A percentile compares a stretch with the other conserved stretches of the same genome.
These are phyloP conservation scores for Agroathelia rolfsii DNA, from an alignment of 1,284 basidiomycete genomes.

Conservation along the genomic window DNA sequence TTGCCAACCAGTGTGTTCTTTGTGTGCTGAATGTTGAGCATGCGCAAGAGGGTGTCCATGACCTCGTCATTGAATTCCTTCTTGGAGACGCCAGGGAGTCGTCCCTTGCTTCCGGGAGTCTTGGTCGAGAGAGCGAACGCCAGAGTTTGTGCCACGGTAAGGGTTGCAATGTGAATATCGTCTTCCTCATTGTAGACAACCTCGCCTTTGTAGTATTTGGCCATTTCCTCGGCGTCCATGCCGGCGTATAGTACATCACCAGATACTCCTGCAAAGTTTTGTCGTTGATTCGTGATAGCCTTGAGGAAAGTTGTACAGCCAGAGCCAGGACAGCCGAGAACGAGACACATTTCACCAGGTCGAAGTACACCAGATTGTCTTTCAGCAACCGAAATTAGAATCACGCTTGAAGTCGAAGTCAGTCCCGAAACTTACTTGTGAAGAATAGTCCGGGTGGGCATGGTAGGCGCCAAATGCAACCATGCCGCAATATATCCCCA, in stretches of 20 bases:
- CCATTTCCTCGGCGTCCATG: slow-evolving; percentile 56
- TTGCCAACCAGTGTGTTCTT: slow-evolving; percentile 75
- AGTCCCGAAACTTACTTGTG: slow-evolving; percentile 45
- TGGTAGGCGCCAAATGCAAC: slow-evolving; percentile 55
- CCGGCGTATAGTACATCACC: slow-evolving; percentile 73
- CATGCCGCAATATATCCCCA: slow-evolving; percentile 38
- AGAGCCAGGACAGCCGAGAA: slow-evolving; percentile 76
- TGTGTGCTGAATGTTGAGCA: slow-evolving; percentile 75
- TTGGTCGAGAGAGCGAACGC: slow-evolving; percentile 59
- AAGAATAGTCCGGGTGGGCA: slow-evolving; percentile 45
- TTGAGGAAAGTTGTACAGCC: slow-evolving; percentile 79
- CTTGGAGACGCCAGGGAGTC: slow-evolving; percentile 51
- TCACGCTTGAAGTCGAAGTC: slow-evolving; percentile 23
- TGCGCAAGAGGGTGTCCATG: slow-evolving; percentile 55
- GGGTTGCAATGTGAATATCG: slow-evolving; percentile 68
- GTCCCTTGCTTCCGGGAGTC: slow-evolving; percentile 63
- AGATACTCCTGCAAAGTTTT: slow-evolving; percentile 45
- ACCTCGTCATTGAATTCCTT: slow-evolving; percentile 50
- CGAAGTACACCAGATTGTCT: slow-evolving; percentile 70
- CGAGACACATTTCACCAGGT: slow-evolving; percentile 55
- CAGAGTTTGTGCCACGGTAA: slow-evolving; percentile 68
- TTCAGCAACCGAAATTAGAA: slow-evolving; percentile 20
- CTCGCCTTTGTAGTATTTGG: slow-evolving; percentile 67
- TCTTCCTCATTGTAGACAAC: slow-evolving; percentile 80
- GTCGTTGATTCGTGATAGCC: slow-evolving; percentile 62